A percentile compares a stretch with the other conserved stretches of the same genome.
Evolutionary conservation across 2,329 filamentous ascomycete species (phyloP).

Genomic region (Monascus ruber): DNA sequence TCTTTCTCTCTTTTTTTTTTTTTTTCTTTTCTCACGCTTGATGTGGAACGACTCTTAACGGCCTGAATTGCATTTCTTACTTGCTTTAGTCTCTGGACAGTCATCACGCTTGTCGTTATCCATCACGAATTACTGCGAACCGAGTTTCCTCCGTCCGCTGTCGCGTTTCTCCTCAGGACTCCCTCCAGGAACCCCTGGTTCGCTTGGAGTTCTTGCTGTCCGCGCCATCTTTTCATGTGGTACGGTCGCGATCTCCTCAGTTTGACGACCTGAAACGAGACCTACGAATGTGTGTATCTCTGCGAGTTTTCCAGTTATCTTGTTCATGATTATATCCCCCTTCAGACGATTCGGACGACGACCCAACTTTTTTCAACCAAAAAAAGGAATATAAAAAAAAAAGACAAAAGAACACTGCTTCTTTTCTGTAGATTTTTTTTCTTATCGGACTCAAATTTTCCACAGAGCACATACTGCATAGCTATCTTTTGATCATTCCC

Average conservation of each 20-base stretch:
- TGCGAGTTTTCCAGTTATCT: conserved; percentile 7
- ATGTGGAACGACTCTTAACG: not conserved
- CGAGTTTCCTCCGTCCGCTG: too few relatives aligned
- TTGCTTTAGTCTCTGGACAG: not conserved
- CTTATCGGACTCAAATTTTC: conserved; percentile 6
- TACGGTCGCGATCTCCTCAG: conserved; percentile 13
- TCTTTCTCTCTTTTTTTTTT: not conserved
- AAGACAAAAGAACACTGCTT: not conserved
- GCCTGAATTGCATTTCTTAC: not conserved
- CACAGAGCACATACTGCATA: not conserved
- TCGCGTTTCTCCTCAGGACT: too few relatives aligned
- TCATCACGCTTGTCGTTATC: conserved; percentile 12
- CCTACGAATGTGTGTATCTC: conserved; percentile 25
- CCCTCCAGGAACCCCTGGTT: too few relatives aligned
- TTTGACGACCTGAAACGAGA: conserved; percentile 36
- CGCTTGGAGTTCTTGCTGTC: too few relatives aligned
- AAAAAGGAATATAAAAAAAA: conserved; percentile 8
- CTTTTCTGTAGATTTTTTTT: conserved; percentile 5
- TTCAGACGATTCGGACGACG: too few relatives aligned
- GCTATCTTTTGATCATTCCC: not conserved
- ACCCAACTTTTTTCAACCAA: not conserved
- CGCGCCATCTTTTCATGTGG: conserved; percentile 1
- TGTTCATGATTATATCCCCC: too few relatives aligned
- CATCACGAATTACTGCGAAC: conserved; percentile 10
- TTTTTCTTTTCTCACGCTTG: not conserved